A percentile compares a stretch with the other conserved stretches of the same genome.
phyloP scores from a whole-genome alignment of 352 stramenopile species.

The Phytophthora capsici region DNA sequence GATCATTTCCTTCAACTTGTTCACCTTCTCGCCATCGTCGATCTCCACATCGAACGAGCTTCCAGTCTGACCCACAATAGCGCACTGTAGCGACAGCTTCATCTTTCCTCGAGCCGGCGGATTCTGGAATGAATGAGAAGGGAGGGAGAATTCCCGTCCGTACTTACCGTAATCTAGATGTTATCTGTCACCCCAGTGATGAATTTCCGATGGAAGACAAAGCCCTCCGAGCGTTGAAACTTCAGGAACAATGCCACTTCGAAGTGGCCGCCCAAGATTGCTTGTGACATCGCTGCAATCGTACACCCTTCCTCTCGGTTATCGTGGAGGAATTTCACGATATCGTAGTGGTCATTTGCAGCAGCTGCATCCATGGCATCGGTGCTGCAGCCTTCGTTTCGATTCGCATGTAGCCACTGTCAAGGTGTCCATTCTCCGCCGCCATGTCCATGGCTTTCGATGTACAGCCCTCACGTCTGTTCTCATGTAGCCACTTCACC shows the following conservation, averaged over 20 bases:
- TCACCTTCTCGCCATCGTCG: too few relatives aligned
- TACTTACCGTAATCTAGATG: too few relatives aligned
- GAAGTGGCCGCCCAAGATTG: constrained; percentile 30
- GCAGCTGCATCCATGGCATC: constrained; percentile 37
- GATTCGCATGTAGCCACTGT: constrained; percentile 36
- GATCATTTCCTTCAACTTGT: too few relatives aligned
- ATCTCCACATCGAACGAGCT: too few relatives aligned
- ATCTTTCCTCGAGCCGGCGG: too few relatives aligned
- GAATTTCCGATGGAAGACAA: constrained; percentile 18
- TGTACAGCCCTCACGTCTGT: constrained; percentile 35
- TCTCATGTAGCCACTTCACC: constrained; percentile 39
- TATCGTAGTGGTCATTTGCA: constrained; percentile 24
- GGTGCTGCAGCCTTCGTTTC: constrained; percentile 30
- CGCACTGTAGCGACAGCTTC: too few relatives aligned
- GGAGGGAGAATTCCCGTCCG: too few relatives aligned
- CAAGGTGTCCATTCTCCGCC: constrained; percentile 33
- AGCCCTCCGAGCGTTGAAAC: constrained; percentile 25
- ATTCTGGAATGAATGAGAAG: too few relatives aligned
- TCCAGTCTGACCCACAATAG: too few relatives aligned
- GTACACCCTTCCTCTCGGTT: constrained; percentile 36
- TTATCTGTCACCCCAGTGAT: too few relatives aligned
- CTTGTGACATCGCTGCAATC: constrained; percentile 28
- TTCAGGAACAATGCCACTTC: constrained; percentile 32
- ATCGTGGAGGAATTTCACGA: constrained; percentile 34
- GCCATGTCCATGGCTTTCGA: constrained; percentile 35